Base-by-base conservation (phyloP, 495 filamentous ascomycete species). In the Penicillium samsonianum region DNA sequence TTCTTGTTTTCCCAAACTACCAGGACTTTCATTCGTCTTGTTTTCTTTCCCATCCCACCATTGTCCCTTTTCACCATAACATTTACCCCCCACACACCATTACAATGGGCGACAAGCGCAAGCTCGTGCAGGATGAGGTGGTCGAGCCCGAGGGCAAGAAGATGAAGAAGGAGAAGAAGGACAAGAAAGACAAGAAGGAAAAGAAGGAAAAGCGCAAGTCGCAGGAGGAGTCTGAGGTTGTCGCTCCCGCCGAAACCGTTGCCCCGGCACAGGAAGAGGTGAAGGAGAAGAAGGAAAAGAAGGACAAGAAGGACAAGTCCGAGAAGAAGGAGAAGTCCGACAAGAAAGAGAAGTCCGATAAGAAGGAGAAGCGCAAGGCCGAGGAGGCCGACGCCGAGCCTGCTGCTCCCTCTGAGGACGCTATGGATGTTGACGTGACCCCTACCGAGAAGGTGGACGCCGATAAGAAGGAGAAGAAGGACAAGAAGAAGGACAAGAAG, bases 71-170 rank as follows among this genome's bases (percentile, higher is more conserved):
- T 50, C 28, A 33, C 5, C 50, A 17, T 38, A 44, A 44, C 26
- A 37, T 31, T 16, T 6, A 44, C 45, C n/a, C 12, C 19, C 51
- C 22, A 19, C 28, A 42, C 38, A n/a, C 53, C 41, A 70, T 48
- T 41, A 70, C 52, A 67, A 79, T 77, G 71, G 64, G 70, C 50
- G 73, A 77, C 60, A 78, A 75, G 68, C 76, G 76, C 71, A 79
- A 79, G 68, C 69, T 73, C 63, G 60, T 61, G 26, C 65, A 68
- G 42, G 57, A 68, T 42, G 69, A 73, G 48, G 65, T 55, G 6
- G 57, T 65, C 41, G 63, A 69, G 60, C 69, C 74, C 11, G 59
- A 75, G 54, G 70, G 64, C 31, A 75, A 77, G 69, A 77, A 77
- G 67, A 64, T 63, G 43, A 75, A 75, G 67, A 65, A 65, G 49